Evolutionary conservation across 2,329 filamentous ascomycete genomes (phyloP).

Genomic region (Arthrobotrys musiformis): DNA sequence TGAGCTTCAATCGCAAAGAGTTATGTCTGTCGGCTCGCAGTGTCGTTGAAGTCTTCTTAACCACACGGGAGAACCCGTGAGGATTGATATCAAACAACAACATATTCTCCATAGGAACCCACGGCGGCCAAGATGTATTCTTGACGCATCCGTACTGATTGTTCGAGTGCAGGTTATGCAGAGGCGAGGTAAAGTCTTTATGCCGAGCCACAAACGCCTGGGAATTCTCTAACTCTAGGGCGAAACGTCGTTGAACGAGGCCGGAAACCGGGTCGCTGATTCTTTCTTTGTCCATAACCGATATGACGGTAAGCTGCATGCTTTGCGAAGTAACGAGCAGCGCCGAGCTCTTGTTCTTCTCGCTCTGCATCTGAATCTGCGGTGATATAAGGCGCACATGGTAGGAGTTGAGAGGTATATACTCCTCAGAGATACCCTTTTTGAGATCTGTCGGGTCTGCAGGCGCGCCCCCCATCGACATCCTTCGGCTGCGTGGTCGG

Average conservation of each 20-base stretch:
- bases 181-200: slow-evolving; percentile 84
- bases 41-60: slow-evolving; percentile 94
- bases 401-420: slow-evolving; percentile 90
- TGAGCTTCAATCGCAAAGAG: slow-evolving; percentile 93
- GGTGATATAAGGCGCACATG: slow-evolving; percentile 94
- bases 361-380: slow-evolving; percentile 97
- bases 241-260: slow-evolving; percentile 91
- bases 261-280: slow-evolving; percentile 93
- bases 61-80: slow-evolving; percentile 96
- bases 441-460: slow-evolving; percentile 72
- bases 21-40: slow-evolving; percentile 99
- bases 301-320: slow-evolving; percentile 97
- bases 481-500: slow-evolving; percentile 61
- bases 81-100: slow-evolving; percentile 94
- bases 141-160: slow-evolving; percentile 88
- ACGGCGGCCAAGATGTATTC: slow-evolving; percentile 93
- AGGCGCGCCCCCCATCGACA: slow-evolving; percentile 61
- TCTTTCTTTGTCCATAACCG: slow-evolving; percentile 96
- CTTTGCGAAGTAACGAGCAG: slow-evolving; percentile 95
- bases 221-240: slow-evolving; percentile 94
- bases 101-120: slow-evolving; percentile 98
- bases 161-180: slow-evolving; percentile 91
- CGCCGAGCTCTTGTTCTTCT: slow-evolving; percentile 97
- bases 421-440: slow-evolving; percentile 84
- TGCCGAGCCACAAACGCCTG: slow-evolving; percentile 98